Evolutionary conservation across 139 green algal genomes (phyloP).

Genomic region (Chlorella sp.): DNA sequence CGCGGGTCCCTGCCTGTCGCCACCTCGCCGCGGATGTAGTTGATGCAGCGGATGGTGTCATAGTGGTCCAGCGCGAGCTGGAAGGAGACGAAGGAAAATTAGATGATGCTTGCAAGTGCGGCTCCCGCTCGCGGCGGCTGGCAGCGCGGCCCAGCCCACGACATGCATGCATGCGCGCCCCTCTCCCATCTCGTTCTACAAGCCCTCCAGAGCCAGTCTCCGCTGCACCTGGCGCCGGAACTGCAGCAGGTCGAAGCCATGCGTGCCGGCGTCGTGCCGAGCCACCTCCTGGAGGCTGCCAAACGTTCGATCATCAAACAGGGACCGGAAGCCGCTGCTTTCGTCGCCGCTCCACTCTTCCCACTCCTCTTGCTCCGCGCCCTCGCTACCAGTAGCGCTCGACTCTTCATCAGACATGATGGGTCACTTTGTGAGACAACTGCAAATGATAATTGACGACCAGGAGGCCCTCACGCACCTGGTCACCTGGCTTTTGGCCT

Average conservation of each 20-base stretch:
- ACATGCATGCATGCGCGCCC: too few species aligned
- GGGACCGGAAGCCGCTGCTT: conserved; percentile 52
- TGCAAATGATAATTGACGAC: too few species aligned
- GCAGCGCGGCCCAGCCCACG: too few species aligned
- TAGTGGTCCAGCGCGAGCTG: conserved; percentile 88
- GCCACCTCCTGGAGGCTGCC: conserved; percentile 62
- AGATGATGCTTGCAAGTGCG: too few species aligned
- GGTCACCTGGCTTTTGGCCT: too few species aligned
- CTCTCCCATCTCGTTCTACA: too few species aligned
- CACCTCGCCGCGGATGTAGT: conserved; percentile 73
- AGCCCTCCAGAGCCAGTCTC: not conserved
- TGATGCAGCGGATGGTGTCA: conserved; percentile 78
- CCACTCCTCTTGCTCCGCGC: conserved; percentile 37
- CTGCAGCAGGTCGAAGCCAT: conserved; percentile 52
- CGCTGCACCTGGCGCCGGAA: conserved; percentile 10
- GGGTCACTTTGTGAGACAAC: too few species aligned
- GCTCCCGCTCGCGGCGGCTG: too few species aligned
- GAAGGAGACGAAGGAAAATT: too few species aligned
- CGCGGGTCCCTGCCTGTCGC: conserved; percentile 52
- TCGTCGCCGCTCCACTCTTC: conserved; percentile 57
- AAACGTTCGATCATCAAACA: conserved; percentile 62
- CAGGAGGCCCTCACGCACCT: too few species aligned
- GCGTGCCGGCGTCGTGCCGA: conserved; percentile 50
- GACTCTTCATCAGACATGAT: too few species aligned
- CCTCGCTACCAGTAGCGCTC: too few species aligned